These are phyloP conservation scores for Coemansia sp. DNA, from an alignment of 192 early-diverging fungal species.

Conservation along the genomic window DNA sequence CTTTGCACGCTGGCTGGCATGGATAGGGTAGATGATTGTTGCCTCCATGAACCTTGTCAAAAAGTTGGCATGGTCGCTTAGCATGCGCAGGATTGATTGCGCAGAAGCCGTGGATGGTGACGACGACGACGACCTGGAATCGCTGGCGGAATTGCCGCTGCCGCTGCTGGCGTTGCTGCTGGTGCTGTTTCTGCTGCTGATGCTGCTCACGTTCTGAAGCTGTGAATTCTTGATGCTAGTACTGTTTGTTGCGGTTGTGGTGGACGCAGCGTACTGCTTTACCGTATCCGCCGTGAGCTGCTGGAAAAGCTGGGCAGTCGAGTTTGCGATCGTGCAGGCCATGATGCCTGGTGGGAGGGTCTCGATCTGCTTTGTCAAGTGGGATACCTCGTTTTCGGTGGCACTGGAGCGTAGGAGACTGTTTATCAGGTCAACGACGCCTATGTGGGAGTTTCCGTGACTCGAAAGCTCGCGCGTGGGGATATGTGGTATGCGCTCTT, in stretches of 20 bases:
- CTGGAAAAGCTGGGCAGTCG: conserved; percentile 43
- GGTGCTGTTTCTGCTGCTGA: background rate
- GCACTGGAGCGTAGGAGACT: conserved; percentile 38
- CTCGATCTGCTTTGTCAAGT: conserved; percentile 29
- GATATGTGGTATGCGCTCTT: conserved; percentile 39
- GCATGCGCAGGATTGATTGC: conserved; percentile 28
- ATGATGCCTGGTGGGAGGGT: conserved; percentile 46
- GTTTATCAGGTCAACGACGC: conserved; percentile 36
- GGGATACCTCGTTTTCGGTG: conserved; percentile 27
- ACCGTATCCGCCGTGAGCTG: conserved; percentile 31
- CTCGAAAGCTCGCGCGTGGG: conserved; percentile 32
- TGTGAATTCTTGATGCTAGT: background rate
- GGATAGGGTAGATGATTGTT: conserved; percentile 35
- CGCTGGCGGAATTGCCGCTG: conserved; percentile 1
- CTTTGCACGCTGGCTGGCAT: conserved; percentile 31
- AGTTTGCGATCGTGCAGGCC: conserved; percentile 49
- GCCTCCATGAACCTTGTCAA: conserved; percentile 43
- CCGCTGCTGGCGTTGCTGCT: conserved; percentile 2
- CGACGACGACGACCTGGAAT: background rate
- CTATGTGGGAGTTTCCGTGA: conserved; percentile 13
- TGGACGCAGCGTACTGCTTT: conserved; percentile 19
- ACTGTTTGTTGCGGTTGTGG: background rate
- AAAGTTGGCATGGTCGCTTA: conserved; percentile 53
- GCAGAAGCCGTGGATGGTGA: background rate
- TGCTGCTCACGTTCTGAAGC: background rate